phyloP scores from a whole-genome alignment of 148 eudicot genomes.

The Cornus kousa region DNA sequence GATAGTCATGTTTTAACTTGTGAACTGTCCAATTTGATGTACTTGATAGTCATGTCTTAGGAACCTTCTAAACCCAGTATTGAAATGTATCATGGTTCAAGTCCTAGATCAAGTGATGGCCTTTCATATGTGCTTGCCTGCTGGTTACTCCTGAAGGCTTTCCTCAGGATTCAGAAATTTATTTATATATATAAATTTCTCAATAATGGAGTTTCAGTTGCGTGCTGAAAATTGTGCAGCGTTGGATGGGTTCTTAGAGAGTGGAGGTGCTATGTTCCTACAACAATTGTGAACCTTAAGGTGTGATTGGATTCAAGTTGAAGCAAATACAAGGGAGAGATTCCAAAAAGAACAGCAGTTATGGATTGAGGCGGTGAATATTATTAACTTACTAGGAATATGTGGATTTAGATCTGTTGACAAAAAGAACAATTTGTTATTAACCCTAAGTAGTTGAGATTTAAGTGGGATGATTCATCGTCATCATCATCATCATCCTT shows the following conservation, averaged over 20 bases:
- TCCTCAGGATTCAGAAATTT: too few species aligned
- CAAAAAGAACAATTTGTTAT: too few species aligned
- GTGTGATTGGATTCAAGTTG: background rate
- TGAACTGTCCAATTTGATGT: too few species aligned
- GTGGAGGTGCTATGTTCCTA: too few species aligned
- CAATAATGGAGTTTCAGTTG: too few species aligned
- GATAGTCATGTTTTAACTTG: background rate
- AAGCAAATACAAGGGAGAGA: background rate
- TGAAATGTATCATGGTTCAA: background rate
- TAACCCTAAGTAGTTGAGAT: background rate
- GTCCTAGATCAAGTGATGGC: background rate
- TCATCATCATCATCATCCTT: background rate
- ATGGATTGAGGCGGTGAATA: background rate
- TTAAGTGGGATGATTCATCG: background rate
- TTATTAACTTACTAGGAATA: background rate
- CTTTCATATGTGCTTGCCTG: too few species aligned
- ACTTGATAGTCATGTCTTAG: background rate
- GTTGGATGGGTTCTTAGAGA: too few species aligned
- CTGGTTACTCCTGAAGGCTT: too few species aligned
- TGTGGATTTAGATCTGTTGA: background rate
- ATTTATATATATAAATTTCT: too few species aligned
- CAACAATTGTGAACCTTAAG: too few species aligned
- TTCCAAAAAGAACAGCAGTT: background rate
- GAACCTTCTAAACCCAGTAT: background rate
- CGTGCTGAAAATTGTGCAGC: too few species aligned